Conservation (phyloP, 2,329 filamentous ascomycete species). For the Arthroderma sp. region DNA sequence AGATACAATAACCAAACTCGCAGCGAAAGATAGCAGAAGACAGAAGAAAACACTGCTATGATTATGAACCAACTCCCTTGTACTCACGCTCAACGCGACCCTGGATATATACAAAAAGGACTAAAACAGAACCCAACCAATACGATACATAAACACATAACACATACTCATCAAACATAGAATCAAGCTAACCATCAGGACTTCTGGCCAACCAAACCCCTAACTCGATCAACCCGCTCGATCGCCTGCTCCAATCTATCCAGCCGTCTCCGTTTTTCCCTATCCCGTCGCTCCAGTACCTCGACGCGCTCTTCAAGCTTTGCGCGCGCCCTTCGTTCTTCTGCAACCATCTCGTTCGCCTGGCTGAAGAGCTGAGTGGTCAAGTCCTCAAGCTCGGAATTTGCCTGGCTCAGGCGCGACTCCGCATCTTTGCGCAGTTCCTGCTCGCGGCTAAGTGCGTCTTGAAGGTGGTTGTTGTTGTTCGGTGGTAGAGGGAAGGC, state of each 20-base stretch:
- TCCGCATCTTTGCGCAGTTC: slow-evolving; percentile 45
- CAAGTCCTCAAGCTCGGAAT: slow-evolving; percentile 48
- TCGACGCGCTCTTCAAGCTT: slow-evolving; percentile 37
- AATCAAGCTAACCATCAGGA: not conserved
- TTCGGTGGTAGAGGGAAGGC: slow-evolving; percentile 2
- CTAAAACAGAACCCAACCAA: not conserved
- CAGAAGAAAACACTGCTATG: not conserved
- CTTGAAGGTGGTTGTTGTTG: slow-evolving; percentile 29
- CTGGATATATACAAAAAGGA: not conserved
- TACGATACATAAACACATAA: not conserved
- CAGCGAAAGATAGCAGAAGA: not conserved
- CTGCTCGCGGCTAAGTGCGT: slow-evolving; percentile 42
- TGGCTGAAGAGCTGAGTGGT: slow-evolving; percentile 48
- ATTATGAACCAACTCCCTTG: not conserved
- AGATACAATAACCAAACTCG: not conserved
- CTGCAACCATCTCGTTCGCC: slow-evolving; percentile 54
- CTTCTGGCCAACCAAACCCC: slow-evolving; percentile 35
- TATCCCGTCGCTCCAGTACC: slow-evolving; percentile 32
- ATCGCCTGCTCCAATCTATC: slow-evolving; percentile 44
- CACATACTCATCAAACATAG: not conserved
- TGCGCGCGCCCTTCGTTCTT: slow-evolving; percentile 45
- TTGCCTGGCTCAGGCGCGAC: slow-evolving; percentile 39
- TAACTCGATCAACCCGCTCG: slow-evolving; percentile 44
- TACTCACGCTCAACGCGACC: not conserved
- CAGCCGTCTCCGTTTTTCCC: slow-evolving; percentile 39